Evolutionary conservation across 805 yeast species (phyloP).

Genomic region (Metschnikowia noctiluminum): DNA sequence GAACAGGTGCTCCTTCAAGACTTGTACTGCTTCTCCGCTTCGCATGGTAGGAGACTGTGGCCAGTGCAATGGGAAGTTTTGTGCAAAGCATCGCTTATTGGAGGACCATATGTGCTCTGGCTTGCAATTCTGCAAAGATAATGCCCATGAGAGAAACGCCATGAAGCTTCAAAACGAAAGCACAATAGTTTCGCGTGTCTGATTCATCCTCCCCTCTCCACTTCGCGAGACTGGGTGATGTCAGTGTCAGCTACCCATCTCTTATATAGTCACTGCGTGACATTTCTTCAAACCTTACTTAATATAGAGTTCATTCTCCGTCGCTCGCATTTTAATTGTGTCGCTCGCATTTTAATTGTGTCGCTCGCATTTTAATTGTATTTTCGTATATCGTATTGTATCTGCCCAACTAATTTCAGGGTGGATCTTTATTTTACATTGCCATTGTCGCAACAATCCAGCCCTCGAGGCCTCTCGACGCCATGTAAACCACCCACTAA

Average conservation of each 20-base stretch:
- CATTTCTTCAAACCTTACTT: neutral
- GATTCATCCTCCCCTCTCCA: neutral
- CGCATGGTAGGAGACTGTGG: constrained; percentile 79
- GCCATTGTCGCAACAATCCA: neutral
- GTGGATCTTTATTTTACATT: neutral
- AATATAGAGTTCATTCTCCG: too few relatives aligned
- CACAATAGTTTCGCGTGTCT: constrained; percentile 51
- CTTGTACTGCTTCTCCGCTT: constrained; percentile 63
- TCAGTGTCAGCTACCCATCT: neutral
- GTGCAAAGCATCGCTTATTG: constrained; percentile 81
- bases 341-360: too few relatives aligned
- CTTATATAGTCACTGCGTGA: neutral
- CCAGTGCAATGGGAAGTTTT: constrained; percentile 79
- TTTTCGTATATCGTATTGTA: too few relatives aligned
- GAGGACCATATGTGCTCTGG: constrained; percentile 84
- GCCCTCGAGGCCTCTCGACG: too few relatives aligned
- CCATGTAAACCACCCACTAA: neutral
- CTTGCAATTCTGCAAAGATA: constrained; percentile 74
- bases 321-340: too few relatives aligned
- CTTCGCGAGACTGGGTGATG: neutral
- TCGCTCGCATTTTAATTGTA: too few relatives aligned
- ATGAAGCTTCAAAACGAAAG: constrained; percentile 78
- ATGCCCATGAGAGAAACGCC: constrained; percentile 80
- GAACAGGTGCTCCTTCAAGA: constrained; percentile 47
- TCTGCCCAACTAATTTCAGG: too few relatives aligned